Conservation (phyloP, 2,329 filamentous ascomycete genomes). For the Xylaria arbuscula region DNA sequence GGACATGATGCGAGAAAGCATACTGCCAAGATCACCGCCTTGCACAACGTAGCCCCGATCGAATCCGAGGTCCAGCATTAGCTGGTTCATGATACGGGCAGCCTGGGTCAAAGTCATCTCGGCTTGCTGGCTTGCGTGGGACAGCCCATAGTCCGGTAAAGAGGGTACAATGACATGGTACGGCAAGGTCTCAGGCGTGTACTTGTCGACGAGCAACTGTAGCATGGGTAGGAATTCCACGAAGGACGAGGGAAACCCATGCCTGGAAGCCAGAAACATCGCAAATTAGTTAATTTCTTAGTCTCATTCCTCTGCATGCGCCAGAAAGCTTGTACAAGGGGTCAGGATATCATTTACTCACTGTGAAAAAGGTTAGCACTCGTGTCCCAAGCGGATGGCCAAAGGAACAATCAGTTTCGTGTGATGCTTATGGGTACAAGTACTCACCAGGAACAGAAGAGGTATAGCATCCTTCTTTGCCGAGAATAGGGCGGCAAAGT, state of each 20-base stretch:
- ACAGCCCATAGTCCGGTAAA: slow-evolving; percentile 21
- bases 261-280: neutral
- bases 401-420: neutral
- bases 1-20: slow-evolving; percentile 9
- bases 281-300: neutral
- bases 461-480: slow-evolving; percentile 17
- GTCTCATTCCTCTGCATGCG: neutral
- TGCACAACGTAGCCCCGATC: slow-evolving; percentile 15
- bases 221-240: slow-evolving; percentile 18
- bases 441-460: slow-evolving; percentile 1
- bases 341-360: neutral
- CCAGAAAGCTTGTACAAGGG: neutral
- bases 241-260: slow-evolving; percentile 16
- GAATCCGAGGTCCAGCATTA: slow-evolving; percentile 16
- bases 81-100: neutral
- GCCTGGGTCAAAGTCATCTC: neutral
- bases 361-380: neutral
- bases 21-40: slow-evolving; percentile 20
- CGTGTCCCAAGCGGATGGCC: neutral
- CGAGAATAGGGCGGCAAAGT: slow-evolving; percentile 23
- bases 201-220: slow-evolving; percentile 9
- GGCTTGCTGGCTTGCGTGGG: neutral
- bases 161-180: slow-evolving; percentile 22
- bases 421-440: neutral
- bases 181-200: slow-evolving; percentile 15